Evolutionary conservation across 805 yeast species (phyloP), one percentile per base, ranked within the genome.

Genomic region (Candida incommunis): DNA sequence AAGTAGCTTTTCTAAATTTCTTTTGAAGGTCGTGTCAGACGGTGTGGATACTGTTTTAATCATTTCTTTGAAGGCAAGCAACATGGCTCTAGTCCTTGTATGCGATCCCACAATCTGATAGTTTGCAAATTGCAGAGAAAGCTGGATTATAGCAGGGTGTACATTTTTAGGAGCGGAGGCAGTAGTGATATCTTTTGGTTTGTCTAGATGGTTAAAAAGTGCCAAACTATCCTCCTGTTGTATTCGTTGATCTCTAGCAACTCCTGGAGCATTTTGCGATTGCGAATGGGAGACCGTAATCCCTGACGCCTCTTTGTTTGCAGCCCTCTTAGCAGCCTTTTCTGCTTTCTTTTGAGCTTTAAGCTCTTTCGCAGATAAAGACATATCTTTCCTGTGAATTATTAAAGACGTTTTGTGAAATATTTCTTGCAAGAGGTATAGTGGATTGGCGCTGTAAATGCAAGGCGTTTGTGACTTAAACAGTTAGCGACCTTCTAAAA

Each of bases 291-390:
- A 35, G 11, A 29, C 41, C 22, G 49, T 44, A 9, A 23, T 34
- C 20, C 42, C 43, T 31, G 43, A 43, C 11, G 40, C 44, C 16
- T 74, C 82, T 58, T 84, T 87, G 51, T 79, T 76, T 2, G 95
- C 95, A 2, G 95, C 92, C 60, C 97, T 72, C 60, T 85, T 84
- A 34, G 92, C 94, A 13, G 92, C 92, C 65, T 90, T 88, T 57
- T 87, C 95, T 54, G 76, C 76, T 68, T 87, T 88, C 60, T 86
- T 84, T 60, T 79, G 67, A 54, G 85, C 96, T 61, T 88, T 88
- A 50, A 85, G 69, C 61, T 88, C 94, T 55, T 86, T 87, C 52
- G 84, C 84, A 4, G 37, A 31, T 5, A 31, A 18, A 7, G 83
- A 64, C 40, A 80, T 60, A 45, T 65, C 48, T 41, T 37, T 24